These are phyloP conservation scores for Trametes polyzona DNA, from an alignment of 1,284 basidiomycete genomes.

Conservation along the genomic window DNA sequence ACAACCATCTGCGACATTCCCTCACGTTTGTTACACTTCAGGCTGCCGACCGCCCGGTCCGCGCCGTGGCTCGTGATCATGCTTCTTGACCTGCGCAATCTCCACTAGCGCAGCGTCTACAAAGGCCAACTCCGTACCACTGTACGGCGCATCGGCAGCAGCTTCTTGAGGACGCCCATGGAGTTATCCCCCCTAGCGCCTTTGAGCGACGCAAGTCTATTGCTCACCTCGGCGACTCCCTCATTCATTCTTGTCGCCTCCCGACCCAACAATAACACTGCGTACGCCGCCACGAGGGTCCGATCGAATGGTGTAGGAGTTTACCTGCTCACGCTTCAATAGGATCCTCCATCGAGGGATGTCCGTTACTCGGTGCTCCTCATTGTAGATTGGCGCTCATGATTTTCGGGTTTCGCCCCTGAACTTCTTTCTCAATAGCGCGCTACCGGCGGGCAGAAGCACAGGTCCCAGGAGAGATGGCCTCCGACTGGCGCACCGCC, in stretches of 20 bases:
- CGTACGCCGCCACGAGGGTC: too few species aligned
- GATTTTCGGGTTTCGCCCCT: constrained; percentile 14
- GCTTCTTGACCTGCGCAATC: background rate
- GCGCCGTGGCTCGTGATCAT: background rate
- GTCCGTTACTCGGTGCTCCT: background rate
- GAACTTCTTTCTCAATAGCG: constrained; percentile 1
- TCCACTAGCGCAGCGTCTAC: background rate
- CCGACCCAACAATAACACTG: too few species aligned
- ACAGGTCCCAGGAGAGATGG: background rate
- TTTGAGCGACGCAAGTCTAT: background rate
- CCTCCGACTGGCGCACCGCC: constrained; percentile 7
- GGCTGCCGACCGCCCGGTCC: background rate
- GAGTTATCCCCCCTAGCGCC: background rate
- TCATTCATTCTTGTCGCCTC: background rate
- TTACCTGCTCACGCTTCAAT: background rate
- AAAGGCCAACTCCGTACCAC: background rate
- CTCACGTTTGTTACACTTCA: background rate
- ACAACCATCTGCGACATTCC: background rate
- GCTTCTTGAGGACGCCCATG: constrained; percentile 1
- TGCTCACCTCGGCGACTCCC: background rate
- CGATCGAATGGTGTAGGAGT: background rate
- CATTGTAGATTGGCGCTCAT: constrained; percentile 17
- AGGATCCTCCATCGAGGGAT: background rate
- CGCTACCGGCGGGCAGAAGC: constrained; percentile 14
- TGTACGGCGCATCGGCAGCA: constrained; percentile 2